These are phyloP conservation scores for Bryoerythrophyllum caledonicum DNA, from an alignment of 225 moss, liverwort and hornwort species.

Conservation along the genomic window DNA sequence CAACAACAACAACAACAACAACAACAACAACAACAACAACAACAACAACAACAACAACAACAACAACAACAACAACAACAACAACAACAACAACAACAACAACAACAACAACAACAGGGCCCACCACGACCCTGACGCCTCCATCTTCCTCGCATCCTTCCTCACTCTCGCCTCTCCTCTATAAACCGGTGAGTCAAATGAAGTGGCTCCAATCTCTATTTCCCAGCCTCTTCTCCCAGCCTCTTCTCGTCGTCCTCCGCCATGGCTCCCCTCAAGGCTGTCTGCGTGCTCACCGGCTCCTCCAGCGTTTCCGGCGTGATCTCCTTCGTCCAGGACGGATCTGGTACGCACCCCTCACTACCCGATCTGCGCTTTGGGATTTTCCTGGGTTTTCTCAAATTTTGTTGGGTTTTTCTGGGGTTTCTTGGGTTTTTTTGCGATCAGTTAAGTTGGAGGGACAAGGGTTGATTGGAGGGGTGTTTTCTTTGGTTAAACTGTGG, in stretches of 20 bases:
- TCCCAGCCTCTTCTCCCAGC: neutral
- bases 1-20: no score
- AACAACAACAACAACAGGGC: no score
- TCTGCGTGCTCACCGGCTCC: slow-evolving; percentile 43
- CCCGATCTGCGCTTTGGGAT: neutral
- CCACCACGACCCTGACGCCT: neutral
- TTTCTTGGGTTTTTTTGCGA: no score
- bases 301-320: slow-evolving; percentile 46
- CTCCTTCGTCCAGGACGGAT: slow-evolving; percentile 37
- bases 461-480: neutral
- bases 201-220: neutral
- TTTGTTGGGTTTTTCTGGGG: neutral
- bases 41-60: no score
- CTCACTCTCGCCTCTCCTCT: no score
- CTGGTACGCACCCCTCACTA: neutral
- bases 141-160: slow-evolving; percentile 13
- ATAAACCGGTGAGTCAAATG: neutral
- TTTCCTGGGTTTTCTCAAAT: neutral
- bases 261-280: slow-evolving; percentile 56
- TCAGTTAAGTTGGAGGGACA: no score
- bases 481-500: no score
- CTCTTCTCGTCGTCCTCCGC: neutral
- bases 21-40: no score
- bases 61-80: no score
- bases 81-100: no score